These are phyloP conservation scores for Chlorophyllum brunneum DNA, from an alignment of 768 basidiomycete genomes.

Conservation along the genomic window DNA sequence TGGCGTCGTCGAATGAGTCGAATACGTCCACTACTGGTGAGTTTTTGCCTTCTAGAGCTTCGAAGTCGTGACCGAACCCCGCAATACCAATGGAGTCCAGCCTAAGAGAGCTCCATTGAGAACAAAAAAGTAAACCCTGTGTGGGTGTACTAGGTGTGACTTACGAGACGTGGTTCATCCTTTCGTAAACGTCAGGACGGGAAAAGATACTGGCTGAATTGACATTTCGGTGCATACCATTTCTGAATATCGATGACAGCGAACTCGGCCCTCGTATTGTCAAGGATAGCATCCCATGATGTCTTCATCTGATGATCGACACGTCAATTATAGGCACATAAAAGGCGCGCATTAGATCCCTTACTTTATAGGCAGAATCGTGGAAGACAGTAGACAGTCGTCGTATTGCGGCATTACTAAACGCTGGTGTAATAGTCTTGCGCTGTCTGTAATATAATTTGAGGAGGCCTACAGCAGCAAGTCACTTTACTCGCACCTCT, in stretches of 20 bases:
- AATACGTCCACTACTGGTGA: conserved; percentile 39
- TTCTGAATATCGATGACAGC: conserved; percentile 43
- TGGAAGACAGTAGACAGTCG: conserved; percentile 43
- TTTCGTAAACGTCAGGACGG: conserved; percentile 5
- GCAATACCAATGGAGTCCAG: conserved; percentile 57
- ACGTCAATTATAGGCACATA: background rate
- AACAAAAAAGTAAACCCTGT: background rate
- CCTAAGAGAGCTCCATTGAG: conserved; percentile 23
- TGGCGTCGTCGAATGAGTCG: conserved; percentile 27
- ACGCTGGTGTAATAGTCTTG: conserved; percentile 47
- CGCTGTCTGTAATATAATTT: conserved; percentile 32
- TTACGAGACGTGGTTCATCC: conserved; percentile 46
- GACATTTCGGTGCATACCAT: conserved; percentile 28
- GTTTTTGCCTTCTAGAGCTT: conserved; percentile 43
- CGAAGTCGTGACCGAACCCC: conserved; percentile 57
- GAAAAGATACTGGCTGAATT: background rate
- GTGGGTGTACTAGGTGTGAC: conserved; percentile 1
- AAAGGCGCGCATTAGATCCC: background rate
- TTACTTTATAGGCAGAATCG: conserved; percentile 48
- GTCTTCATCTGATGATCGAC: conserved; percentile 28
- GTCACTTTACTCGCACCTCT: conserved; percentile 25
- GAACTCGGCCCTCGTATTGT: conserved; percentile 18
- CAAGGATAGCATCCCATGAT: conserved; percentile 25
- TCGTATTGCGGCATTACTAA: conserved; percentile 48
- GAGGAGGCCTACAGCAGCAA: background rate